Conservation (phyloP, 352 stramenopile genomes). For the Globisporangium viniferum region DNA sequence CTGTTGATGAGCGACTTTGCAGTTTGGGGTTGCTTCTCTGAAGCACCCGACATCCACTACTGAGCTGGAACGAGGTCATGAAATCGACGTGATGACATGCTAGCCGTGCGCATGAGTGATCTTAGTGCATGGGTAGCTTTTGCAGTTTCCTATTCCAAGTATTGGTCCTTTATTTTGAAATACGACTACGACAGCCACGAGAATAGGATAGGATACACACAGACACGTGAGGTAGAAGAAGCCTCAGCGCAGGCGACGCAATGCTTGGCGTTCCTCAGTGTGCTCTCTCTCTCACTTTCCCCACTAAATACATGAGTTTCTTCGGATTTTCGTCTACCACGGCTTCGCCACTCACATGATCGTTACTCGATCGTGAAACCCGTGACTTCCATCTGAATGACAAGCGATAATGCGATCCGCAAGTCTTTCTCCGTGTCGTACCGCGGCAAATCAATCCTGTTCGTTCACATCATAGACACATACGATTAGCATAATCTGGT, state of each 20-base stretch:
- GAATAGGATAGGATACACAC: conserved; percentile 1
- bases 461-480: conserved; percentile 13
- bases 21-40: too few relatives aligned
- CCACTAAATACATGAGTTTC: conserved; percentile 12
- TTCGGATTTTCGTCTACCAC: conserved; percentile 7
- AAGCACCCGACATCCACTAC: too few relatives aligned
- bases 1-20: background rate
- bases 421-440: conserved; percentile 78
- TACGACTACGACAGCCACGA: background rate
- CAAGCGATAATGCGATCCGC: conserved; percentile 71
- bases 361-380: conserved; percentile 81
- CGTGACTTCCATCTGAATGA: conserved; percentile 87
- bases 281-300: background rate
- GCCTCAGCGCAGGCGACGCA: background rate
- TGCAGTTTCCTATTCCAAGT: background rate
- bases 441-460: conserved; percentile 71
- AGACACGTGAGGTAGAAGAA: background rate
- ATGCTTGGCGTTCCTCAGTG: background rate
- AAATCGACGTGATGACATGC: background rate
- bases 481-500: background rate
- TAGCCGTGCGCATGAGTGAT: background rate
- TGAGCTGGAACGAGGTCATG: background rate
- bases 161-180: background rate
- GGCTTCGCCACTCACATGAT: background rate
- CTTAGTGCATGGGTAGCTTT: background rate